Base-by-base conservation (phyloP, 352 stramenopile species). In the Blastocystis sp. region DNA sequence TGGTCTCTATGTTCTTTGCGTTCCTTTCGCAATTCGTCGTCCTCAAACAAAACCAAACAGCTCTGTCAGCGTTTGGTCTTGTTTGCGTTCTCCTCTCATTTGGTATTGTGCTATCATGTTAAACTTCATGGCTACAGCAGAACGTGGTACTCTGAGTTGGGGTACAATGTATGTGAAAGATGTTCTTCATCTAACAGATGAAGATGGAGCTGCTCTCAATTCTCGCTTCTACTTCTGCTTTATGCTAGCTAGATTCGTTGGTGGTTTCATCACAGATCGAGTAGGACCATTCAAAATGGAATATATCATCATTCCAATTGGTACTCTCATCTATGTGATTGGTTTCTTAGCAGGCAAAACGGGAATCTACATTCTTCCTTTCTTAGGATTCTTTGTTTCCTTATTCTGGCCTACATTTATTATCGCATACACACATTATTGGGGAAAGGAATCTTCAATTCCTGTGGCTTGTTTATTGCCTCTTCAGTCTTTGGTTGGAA, bases 141-240 rank as follows among this genome's bases (percentile, higher is more conserved):
- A 87, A 46, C 77, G 77, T 56, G 56, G 54, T 16, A 78, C 77
- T 16, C 37, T 87, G 11, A 54, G 29, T 51, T 87, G 77, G 77
- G 77, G 77, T 54, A 78, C 52, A n/a, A 24, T 87, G n/a, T 87
- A 87, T 54, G 59, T 87, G 5, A 49, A 77, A 21, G 77, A 87
- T 14, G 77, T 87, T 19, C 27, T 87, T 0, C 77, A 87, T 9
- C 46, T 87, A 4, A 54, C 57, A 14, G 54, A 77, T 14, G 77
- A 35, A 29, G 56, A 74, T 19, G 77, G 77, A 29, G 59, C 59
- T 16, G 14, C n/a, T 9, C 65, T 87, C 21, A 75, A 69, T 54
- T 78, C 77, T 9, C 65, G 43, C 7, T 87, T 87, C 24, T 87
- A 87, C 46, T 65, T 87, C 65, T 74, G 37, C 24, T 87, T 87